These are phyloP conservation scores for Claviceps citrina DNA, from an alignment of 2,329 filamentous ascomycete genomes.

Conservation along the genomic window DNA sequence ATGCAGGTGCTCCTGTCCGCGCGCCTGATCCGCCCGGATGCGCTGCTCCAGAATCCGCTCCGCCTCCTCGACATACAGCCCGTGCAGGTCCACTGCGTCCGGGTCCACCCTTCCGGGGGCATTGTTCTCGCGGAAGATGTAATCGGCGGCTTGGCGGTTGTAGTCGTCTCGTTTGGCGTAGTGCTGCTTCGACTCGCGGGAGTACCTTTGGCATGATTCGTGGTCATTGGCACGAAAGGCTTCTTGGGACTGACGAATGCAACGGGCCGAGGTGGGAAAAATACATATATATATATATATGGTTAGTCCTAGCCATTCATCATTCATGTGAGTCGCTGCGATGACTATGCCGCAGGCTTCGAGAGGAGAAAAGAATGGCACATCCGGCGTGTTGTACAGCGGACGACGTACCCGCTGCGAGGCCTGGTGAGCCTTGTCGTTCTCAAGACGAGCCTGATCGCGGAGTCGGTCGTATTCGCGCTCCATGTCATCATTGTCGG, in stretches of 20 bases:
- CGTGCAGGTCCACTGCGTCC: constrained; percentile 89
- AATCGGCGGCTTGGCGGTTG: constrained; percentile 83
- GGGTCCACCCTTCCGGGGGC: constrained; percentile 53
- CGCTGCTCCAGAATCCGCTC: constrained; percentile 78
- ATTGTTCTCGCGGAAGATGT: constrained; percentile 93
- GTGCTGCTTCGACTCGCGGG: constrained; percentile 72
- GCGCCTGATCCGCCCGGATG: constrained; percentile 59
- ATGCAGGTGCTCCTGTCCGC: constrained; percentile 70
- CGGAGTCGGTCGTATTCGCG: constrained; percentile 85
- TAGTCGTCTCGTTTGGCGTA: constrained; percentile 72
- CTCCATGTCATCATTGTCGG: constrained; percentile 51
- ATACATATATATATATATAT: no score
- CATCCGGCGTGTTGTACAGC: no score
- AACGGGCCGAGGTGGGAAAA: no score
- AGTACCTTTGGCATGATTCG: constrained; percentile 66
- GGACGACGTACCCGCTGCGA: constrained; percentile 46
- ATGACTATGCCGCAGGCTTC: not conserved
- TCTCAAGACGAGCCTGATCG: constrained; percentile 67
- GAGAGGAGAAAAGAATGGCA: no score
- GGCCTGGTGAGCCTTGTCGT: constrained; percentile 59
- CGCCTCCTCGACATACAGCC: constrained; percentile 87
- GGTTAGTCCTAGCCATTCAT: not conserved
- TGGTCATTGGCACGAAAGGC: constrained; percentile 78
- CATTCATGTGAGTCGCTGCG: not conserved
- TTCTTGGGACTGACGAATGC: constrained; percentile 42